Evolutionary conservation across 2,329 filamentous ascomycete species (phyloP), one percentile per base, ranked within the genome.

Genomic region (Gaeumannomyces tritici): DNA sequence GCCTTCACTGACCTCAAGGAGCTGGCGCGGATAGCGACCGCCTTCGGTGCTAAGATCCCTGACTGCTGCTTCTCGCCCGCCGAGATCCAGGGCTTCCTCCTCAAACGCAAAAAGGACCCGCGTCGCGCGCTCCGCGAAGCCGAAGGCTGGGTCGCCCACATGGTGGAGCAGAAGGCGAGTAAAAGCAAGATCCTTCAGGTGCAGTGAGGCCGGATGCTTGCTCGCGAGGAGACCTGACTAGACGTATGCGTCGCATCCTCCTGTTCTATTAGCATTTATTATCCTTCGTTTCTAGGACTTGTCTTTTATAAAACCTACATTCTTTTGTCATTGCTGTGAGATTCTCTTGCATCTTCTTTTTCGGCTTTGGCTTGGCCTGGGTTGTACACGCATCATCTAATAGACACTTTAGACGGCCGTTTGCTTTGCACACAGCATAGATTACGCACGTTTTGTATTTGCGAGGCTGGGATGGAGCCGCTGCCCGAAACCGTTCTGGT

Each of bases 61-160:
- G 73, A 77, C n/a, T 74, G 72, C 2, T 71, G 73, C 55, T 80
- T 87, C 64, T 81, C 78, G 28, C 84, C 86, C 0, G 86, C 86
- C 0, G 82, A 88, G 71, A 82, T 89, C 55, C 85, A 88, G 70
- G 85, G 85, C 0, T 89, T 86, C 70, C 68, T 89, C 63, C 73
- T 88, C 57, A 86, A 84, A 72, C 74, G 83, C 56, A 88, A 87
- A 74, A 83, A 81, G 73, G 76, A 79, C 47, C 85, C 85, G 8
- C 73, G 75, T 12, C 76, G 77, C 66, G 85, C 86, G 2, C 69
- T 86, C 42, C 73, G 74, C 26, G 82, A 86, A 68, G 80, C 79
- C 2, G 74, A 75, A 2, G 72, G 66, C 7, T 87, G 84, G 84
- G 80, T 85, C 1, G 75, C 79, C 62, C 80, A 76, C 1, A 73